Percentiles rank a stretch among this genome's conserved stretches.
Conservation (phyloP, 192 early-diverging fungal species). For the Chytriomyces hyalinus region DNA sequence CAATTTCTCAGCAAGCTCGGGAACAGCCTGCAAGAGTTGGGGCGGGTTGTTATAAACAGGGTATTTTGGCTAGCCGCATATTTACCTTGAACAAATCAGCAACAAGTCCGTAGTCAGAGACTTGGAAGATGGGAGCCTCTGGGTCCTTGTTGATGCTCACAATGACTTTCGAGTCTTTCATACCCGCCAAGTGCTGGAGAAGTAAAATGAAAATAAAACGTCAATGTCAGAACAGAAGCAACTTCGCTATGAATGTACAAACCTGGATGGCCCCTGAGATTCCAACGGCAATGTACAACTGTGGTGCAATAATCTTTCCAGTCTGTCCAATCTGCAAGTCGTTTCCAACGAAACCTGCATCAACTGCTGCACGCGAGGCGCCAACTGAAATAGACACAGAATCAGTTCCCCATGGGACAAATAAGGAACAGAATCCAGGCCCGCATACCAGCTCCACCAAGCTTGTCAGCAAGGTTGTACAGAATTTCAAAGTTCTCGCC, state of each 20-base stretch:
- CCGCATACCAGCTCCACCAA: constrained; percentile 83
- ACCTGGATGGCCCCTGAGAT: constrained; percentile 93
- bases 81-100: constrained; percentile 85
- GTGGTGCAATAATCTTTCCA: constrained; percentile 96
- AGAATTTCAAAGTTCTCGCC: constrained; percentile 92
- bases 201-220: not conserved
- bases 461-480: constrained; percentile 91
- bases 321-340: constrained; percentile 98
- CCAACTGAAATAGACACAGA: constrained; percentile 68
- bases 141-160: constrained; percentile 99
- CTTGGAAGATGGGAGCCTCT: constrained; percentile 95
- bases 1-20: constrained; percentile 88
- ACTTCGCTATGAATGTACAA: not conserved
- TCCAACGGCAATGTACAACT: constrained; percentile 93
- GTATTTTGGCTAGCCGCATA: too few species aligned
- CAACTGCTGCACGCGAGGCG: constrained; percentile 96
- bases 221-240: not conserved
- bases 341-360: constrained; percentile 96
- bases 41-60: too few species aligned
- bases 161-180: constrained; percentile 99
- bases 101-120: constrained; percentile 95
- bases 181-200: constrained; percentile 90
- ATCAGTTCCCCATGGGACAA: not conserved
- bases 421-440: not conserved
- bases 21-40: constrained; percentile 61